A percentile compares a stretch with the other conserved stretches of the same genome.
Conservation (phyloP, 306 rosid species). For the Begonia fuchsioides region DNA sequence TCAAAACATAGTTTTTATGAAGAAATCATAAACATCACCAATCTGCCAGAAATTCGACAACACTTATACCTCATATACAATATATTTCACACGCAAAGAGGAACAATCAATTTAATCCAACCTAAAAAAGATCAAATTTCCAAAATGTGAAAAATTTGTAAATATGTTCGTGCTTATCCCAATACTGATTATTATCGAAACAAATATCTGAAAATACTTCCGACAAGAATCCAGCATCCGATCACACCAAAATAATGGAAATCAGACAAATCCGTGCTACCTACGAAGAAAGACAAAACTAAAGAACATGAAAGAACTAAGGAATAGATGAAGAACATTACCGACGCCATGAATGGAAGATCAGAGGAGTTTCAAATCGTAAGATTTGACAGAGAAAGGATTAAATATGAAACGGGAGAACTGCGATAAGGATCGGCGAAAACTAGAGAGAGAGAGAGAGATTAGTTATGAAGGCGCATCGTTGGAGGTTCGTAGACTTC, state of each 20-base stretch:
- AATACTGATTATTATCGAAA: no score
- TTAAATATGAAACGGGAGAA: conserved; percentile 1
- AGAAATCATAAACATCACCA: no score
- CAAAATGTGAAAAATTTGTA: no score
- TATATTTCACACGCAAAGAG: no score
- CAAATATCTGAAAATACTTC: no score
- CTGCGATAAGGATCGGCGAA: conserved; percentile 1
- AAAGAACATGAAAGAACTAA: background rate
- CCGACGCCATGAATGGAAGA: conserved; percentile 43
- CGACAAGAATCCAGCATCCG: background rate
- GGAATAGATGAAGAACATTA: conserved; percentile 9
- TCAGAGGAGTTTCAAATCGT: conserved; percentile 8
- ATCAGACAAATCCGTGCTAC: background rate
- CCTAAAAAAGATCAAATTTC: no score
- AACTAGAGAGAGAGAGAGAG: conserved; percentile 9
- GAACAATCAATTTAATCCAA: no score
- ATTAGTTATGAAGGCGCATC: conserved; percentile 3
- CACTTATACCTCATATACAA: no score
- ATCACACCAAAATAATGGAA: background rate
- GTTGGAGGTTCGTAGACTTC: background rate
- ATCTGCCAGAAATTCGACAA: no score
- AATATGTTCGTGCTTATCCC: no score
- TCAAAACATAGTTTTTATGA: no score
- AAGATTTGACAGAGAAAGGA: conserved; percentile 8
- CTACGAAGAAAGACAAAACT: background rate